Conservation (phyloP, 2,329 filamentous ascomycete genomes). For the Septoria linicola region DNA sequence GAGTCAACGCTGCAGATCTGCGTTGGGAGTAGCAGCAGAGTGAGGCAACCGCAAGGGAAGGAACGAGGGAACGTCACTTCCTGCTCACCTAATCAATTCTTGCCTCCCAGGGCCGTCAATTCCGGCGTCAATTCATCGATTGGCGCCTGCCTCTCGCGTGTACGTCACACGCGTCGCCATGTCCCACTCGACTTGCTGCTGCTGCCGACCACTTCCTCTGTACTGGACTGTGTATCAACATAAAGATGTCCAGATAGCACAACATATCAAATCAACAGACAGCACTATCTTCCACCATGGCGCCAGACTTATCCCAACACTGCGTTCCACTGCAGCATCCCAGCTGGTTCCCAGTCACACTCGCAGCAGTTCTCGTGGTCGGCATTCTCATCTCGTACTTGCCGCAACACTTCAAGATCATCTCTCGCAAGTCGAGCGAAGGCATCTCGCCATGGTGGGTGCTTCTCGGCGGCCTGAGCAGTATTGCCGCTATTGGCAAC, state of each 20-base stretch:
- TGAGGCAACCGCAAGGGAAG: too few relatives aligned
- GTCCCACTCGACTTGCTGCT: too few relatives aligned
- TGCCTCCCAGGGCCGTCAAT: not conserved
- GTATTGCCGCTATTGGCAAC: constrained; percentile 85
- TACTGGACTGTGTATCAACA: too few relatives aligned
- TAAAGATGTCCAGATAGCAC: too few relatives aligned
- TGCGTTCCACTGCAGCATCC: constrained; percentile 34
- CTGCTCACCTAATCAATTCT: not conserved
- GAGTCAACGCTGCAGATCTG: too few relatives aligned
- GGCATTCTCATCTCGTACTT: constrained; percentile 92
- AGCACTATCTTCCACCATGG: constrained; percentile 13
- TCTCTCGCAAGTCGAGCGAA: constrained; percentile 78
- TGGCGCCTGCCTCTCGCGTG: too few relatives aligned
- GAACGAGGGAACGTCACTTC: too few relatives aligned
- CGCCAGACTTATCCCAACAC: constrained; percentile 20
- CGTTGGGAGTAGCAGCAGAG: too few relatives aligned
- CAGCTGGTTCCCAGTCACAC: constrained; percentile 29
- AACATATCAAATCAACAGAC: too few relatives aligned
- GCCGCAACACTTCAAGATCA: constrained; percentile 91
- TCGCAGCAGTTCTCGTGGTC: constrained; percentile 65
- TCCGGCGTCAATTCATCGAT: too few relatives aligned
- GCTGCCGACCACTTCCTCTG: too few relatives aligned
- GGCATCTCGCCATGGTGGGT: constrained; percentile 96
- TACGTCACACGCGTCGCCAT: not conserved
- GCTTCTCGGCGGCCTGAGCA: constrained; percentile 83